Evolutionary conservation across 345 rosid species (phyloP), one percentile per base, ranked within the genome.

Genomic region (Punica granatum): DNA sequence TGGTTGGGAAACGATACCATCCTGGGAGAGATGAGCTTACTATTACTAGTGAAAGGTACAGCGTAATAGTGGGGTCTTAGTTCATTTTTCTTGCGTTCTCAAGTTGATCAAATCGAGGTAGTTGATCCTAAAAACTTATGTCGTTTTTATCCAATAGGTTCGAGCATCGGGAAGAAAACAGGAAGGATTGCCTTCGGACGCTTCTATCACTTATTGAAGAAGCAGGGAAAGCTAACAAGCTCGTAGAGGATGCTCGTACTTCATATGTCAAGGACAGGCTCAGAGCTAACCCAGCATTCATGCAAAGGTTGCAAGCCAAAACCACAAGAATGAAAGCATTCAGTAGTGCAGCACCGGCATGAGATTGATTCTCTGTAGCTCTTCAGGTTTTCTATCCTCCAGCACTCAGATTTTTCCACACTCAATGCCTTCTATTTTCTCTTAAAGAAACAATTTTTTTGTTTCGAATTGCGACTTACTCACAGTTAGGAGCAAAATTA

Each of bases 11-110:
- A 77, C 75, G 99, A 71, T 94, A 94, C 74, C 72, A 89, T 83
- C 96, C 97, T 1, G 98, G 99, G 74, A 91, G 74, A 81, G 99
- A 94, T 60, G 97, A 91, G 74, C 96, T 94, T 62, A 91, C 95
- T 28, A 89, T 94, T 70, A 94, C 87, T 44, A 94, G 98, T 72
- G 95, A 94, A 79, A 94, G 98, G 96, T 94, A 86, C 33, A 21
- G 28, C 32, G 10, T 15, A 35, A 63, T 44, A 37, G 30, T 63
- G 9, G 10, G 13, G 15, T 18, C 18, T 62, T 62, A 21, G 36
- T 14, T 16, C 21, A 26, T 19, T 18, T 30, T 43, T 11, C 19
- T 69, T 39, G 18, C 13, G n/a, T 1, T 41, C 14, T 41, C 26
- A 3, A 51, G 58, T 51, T 25, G 11, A 0, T 21, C n/a, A 28